Evolutionary conservation across 2,329 filamentous ascomycete genomes (phyloP).

Genomic region (Fusarium subtropicale): DNA sequence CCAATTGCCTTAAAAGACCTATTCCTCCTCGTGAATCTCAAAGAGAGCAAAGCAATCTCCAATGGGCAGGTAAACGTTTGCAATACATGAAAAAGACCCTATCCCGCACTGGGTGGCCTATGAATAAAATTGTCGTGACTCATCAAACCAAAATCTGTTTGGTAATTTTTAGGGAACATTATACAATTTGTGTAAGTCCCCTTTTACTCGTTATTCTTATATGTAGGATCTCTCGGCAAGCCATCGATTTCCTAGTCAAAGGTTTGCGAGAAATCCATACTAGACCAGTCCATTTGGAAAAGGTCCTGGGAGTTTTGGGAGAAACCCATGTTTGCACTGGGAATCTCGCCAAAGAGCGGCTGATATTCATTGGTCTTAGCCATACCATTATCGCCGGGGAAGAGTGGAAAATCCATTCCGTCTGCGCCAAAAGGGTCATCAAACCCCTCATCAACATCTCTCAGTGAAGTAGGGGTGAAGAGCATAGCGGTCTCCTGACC

Average conservation of each 20-base stretch:
- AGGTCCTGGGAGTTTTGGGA: constrained; percentile 65
- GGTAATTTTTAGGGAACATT: constrained; percentile 35
- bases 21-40: constrained; percentile 10
- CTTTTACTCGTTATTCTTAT: constrained; percentile 13
- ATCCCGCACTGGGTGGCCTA: constrained; percentile 33
- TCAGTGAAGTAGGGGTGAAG: constrained; percentile 72
- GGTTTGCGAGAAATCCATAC: constrained; percentile 49
- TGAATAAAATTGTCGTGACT: constrained; percentile 40
- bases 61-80: constrained; percentile 32
- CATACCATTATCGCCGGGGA: constrained; percentile 54
- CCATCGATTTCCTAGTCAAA: constrained; percentile 48
- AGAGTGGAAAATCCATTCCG: constrained; percentile 74
- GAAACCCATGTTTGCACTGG: constrained; percentile 63
- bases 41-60: constrained; percentile 31
- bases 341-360: constrained; percentile 62
- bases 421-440: constrained; percentile 63
- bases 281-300: constrained; percentile 60
- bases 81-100: constrained; percentile 41
- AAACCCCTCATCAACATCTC: constrained; percentile 74
- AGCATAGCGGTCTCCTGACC: constrained; percentile 77
- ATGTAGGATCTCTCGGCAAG: background rate
- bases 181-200: constrained; percentile 40
- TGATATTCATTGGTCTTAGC: constrained; percentile 52
- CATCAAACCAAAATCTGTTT: constrained; percentile 39
- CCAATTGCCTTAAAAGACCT: constrained; percentile 1